These are phyloP conservation scores for Xylariaceae sp. DNA, from an alignment of 2,329 filamentous ascomycete species.

Conservation along the genomic window DNA sequence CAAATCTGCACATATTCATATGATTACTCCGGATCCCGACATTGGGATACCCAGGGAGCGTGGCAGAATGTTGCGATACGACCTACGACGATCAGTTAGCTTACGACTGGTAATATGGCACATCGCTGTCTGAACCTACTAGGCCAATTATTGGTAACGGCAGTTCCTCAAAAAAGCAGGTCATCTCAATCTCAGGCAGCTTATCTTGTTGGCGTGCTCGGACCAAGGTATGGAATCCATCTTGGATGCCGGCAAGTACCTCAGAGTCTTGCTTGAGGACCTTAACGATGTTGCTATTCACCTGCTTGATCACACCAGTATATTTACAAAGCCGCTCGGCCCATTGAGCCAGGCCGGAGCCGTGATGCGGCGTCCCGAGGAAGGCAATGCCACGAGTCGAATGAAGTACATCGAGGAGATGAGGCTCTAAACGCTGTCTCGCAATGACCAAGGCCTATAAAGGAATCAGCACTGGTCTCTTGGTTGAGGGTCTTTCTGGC, in stretches of 20 bases:
- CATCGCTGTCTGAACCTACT: background rate
- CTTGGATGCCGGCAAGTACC: background rate
- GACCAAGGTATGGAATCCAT: background rate
- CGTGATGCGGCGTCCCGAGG: slow-evolving; percentile 35
- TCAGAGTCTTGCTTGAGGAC: background rate
- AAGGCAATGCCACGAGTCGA: slow-evolving; percentile 32
- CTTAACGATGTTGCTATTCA: slow-evolving; percentile 19
- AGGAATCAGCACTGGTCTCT: background rate
- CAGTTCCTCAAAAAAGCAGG: slow-evolving; percentile 4
- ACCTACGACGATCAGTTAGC: background rate
- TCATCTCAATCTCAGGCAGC: background rate
- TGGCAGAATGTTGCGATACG: background rate
- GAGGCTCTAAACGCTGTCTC: slow-evolving; percentile 21
- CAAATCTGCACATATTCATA: slow-evolving; percentile 1
- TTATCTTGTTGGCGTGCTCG: background rate
- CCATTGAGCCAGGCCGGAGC: slow-evolving; percentile 29
- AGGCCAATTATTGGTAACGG: background rate
- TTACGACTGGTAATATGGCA: no score
- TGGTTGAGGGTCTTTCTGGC: background rate
- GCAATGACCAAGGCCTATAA: slow-evolving; percentile 21
- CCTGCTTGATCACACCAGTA: slow-evolving; percentile 29
- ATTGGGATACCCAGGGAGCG: background rate
- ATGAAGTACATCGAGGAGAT: slow-evolving; percentile 23
- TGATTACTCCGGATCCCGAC: slow-evolving; percentile 2
- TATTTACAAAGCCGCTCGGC: slow-evolving; percentile 24